A percentile compares a stretch with the other conserved stretches of the same genome.
Evolutionary conservation across 1,284 basidiomycete genomes (phyloP).

Genomic region (Ganoderma sinense): DNA sequence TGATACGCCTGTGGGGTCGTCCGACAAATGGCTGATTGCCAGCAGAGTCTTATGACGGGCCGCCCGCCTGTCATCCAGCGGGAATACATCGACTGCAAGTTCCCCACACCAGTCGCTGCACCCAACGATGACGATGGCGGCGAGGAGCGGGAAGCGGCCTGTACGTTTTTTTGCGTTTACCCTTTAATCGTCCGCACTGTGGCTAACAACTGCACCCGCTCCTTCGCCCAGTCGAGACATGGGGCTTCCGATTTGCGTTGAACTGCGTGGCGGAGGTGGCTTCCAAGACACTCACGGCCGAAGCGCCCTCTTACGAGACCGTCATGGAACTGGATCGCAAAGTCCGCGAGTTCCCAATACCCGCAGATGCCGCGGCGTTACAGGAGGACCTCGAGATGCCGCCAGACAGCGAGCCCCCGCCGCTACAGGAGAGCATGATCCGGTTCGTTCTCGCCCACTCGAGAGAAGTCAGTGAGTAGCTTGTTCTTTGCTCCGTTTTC

Average conservation of each 20-base stretch:
- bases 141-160: slow-evolving; percentile 47
- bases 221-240: slow-evolving; percentile 55
- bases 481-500: neutral
- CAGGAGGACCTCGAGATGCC: slow-evolving; percentile 39
- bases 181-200: neutral
- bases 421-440: slow-evolving; percentile 42
- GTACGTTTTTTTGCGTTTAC: slow-evolving; percentile 40
- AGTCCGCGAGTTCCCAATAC: slow-evolving; percentile 70
- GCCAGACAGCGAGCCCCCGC: slow-evolving; percentile 35
- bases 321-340: slow-evolving; percentile 79
- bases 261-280: slow-evolving; percentile 74
- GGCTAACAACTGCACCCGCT: neutral
- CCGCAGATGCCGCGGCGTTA: slow-evolving; percentile 47
- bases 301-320: slow-evolving; percentile 67
- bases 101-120: slow-evolving; percentile 35
- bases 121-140: slow-evolving; percentile 37
- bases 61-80: slow-evolving; percentile 41
- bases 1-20: neutral
- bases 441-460: slow-evolving; percentile 55
- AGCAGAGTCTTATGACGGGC: slow-evolving; percentile 51
- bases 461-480: slow-evolving; percentile 44
- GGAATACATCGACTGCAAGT: slow-evolving; percentile 42
- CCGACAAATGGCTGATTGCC: slow-evolving; percentile 50
- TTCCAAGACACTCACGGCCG: slow-evolving; percentile 66
- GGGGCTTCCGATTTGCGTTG: slow-evolving; percentile 68